phyloP scores from a whole-genome alignment of 2,329 filamentous ascomycete genomes.

The Cercospora sp. region DNA sequence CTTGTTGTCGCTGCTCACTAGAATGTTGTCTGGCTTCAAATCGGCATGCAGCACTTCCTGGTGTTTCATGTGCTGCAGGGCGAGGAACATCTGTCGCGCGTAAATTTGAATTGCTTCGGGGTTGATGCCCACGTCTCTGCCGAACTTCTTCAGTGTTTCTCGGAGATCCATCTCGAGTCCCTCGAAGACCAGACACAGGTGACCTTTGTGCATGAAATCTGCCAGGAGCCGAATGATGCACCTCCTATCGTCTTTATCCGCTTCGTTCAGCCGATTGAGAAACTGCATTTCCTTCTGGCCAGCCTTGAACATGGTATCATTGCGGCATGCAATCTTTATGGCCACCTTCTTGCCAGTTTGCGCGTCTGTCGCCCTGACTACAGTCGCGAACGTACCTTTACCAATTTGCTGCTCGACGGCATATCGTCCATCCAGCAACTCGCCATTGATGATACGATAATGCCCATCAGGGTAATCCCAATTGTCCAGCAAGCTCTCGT shows the following conservation, averaged over 20 bases:
- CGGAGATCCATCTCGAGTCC: constrained; percentile 89
- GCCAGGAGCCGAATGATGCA: constrained; percentile 87
- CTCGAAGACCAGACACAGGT: constrained; percentile 96
- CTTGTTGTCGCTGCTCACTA: constrained; percentile 81
- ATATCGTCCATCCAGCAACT: constrained; percentile 85
- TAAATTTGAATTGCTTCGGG: constrained; percentile 83
- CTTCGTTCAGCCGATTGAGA: constrained; percentile 78
- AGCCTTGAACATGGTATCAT: constrained; percentile 72
- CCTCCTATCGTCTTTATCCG: constrained; percentile 85
- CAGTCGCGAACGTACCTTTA: constrained; percentile 93
- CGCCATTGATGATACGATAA: constrained; percentile 90
- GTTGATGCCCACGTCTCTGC: constrained; percentile 90
- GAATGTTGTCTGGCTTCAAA: constrained; percentile 95
- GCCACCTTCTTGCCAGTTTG: constrained; percentile 73
- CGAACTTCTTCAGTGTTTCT: constrained; percentile 93
- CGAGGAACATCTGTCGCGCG: constrained; percentile 90
- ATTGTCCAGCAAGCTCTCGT: constrained; percentile 81
- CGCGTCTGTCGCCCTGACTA: constrained; percentile 83
- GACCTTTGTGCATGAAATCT: constrained; percentile 89
- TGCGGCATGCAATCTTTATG: constrained; percentile 97
- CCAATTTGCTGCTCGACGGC: constrained; percentile 85
- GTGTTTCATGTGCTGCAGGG: constrained; percentile 81
- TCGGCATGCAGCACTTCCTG: constrained; percentile 95
- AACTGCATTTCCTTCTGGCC: constrained; percentile 95
- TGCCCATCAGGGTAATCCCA: constrained; percentile 94